Evolutionary conservation across 768 basidiomycete species (phyloP), one percentile per base, ranked within the genome.

Genomic region (Collybia sordida): DNA sequence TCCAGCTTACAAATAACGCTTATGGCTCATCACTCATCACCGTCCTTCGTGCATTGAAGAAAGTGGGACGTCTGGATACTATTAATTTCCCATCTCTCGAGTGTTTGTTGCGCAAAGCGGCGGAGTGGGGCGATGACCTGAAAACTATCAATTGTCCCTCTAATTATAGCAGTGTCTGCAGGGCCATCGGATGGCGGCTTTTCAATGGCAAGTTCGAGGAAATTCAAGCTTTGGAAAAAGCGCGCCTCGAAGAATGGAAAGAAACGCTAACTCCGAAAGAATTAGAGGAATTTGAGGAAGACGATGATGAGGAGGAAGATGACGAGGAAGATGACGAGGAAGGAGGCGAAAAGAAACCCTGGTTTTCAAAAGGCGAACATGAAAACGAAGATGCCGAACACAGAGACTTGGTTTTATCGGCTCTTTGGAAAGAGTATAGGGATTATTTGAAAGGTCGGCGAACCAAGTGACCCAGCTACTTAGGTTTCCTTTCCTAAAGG

Each of bases 351-450:
- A 50, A 21, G 31, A 56, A 57, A 45, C 55, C 59, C 1, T 73
- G 71, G 72, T 72, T 53, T 43, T 24, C 3, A 3, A 31, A 31
- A 14, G 31, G 31, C 9, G 11, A 31, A 31, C 6, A 31, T 31
- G 31, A 31, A 14, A 59, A 64, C 27, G 62, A 63, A 42, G 57
- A 66, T 47, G 52, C 50, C 36, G 59, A 63, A 47, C 53, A 59
- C 46, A 51, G 53, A 4, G 58, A 61, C 27, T 56, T 63, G 31
- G 60, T 54, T 14, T 49, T 67, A 15, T 52, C 63, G 3, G 54
- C 57, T 12, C 59, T 61, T 21, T 74, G 69, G 69, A 74, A 71
- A 55, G 66, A 70, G 15, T 72, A 74, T 58, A 72, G 63, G 55
- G 60, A 56, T 5, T 61, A 61, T 36, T 45, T 67, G 18, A 15